Evolutionary conservation across 345 rosid species (phyloP).

Genomic region (Syzygium jambos): DNA sequence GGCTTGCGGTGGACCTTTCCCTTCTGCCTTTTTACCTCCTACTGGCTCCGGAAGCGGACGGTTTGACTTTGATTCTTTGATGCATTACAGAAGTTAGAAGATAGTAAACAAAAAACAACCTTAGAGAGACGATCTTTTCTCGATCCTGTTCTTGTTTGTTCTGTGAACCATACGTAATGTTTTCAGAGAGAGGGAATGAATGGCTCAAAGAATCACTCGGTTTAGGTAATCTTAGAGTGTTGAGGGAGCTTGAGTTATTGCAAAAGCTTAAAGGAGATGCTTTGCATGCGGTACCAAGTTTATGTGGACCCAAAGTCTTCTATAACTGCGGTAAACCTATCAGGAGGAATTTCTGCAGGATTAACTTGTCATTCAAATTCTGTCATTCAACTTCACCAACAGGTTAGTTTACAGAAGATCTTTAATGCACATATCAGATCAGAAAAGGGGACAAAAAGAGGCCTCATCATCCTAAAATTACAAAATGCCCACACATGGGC

Average conservation of each 20-base stretch:
- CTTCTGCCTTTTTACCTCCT: background rate
- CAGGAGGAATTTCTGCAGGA: background rate
- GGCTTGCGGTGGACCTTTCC: background rate
- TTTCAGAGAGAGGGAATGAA: background rate
- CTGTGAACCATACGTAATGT: background rate
- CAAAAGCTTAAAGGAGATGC: background rate
- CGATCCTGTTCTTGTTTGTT: background rate
- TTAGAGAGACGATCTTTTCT: background rate
- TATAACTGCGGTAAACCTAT: background rate
- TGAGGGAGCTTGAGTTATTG: background rate
- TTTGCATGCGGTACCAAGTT: background rate
- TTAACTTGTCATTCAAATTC: background rate
- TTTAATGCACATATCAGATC: background rate
- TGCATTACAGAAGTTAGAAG: background rate
- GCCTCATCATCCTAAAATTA: conserved; percentile 5
- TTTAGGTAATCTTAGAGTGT: background rate
- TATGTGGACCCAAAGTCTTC: background rate
- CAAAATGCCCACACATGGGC: background rate
- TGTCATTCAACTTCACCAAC: background rate
- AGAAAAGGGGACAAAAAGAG: background rate
- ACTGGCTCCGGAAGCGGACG: background rate
- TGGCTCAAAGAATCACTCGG: background rate
- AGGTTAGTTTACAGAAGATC: background rate
- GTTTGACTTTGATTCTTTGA: background rate
- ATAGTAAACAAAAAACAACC: background rate